Conservation (phyloP, 495 filamentous ascomycete species). For the Neurospora sp. region DNA sequence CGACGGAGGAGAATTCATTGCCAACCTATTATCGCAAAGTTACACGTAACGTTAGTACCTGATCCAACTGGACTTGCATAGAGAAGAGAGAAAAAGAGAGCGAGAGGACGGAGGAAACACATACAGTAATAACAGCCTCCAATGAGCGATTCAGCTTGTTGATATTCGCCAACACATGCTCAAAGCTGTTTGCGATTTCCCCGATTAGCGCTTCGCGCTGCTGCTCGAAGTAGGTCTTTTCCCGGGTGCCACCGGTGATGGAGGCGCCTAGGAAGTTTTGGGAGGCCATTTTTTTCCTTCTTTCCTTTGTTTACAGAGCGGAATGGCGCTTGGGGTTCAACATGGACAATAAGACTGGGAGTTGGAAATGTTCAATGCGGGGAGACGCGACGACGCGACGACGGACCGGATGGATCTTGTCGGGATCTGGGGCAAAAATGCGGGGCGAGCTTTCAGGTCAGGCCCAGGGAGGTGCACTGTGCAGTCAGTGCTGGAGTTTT, state of each 20-base stretch:
- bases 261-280: conserved; percentile 20
- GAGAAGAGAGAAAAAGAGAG: background rate
- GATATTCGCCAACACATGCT: conserved; percentile 90
- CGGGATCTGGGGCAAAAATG: background rate
- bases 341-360: background rate
- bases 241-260: conserved; percentile 21
- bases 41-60: background rate
- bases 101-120: conserved; percentile 11
- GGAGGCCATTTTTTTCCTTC: conserved; percentile 18
- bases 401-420: background rate
- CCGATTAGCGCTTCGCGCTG: conserved; percentile 67
- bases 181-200: conserved; percentile 82
- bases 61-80: background rate
- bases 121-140: conserved; percentile 82
- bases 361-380: background rate
- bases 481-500: background rate
- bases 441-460: background rate
- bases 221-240: conserved; percentile 59
- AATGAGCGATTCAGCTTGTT: conserved; percentile 89
- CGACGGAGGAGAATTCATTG: conserved; percentile 93
- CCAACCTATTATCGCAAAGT: conserved; percentile 56
- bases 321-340: background rate
- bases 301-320: background rate
- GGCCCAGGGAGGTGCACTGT: background rate
- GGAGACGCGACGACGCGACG: background rate